Percentiles rank a stretch among this genome's conserved stretches.
phyloP scores from a whole-genome alignment of 768 basidiomycete species.

The Lentinula raphanica region DNA sequence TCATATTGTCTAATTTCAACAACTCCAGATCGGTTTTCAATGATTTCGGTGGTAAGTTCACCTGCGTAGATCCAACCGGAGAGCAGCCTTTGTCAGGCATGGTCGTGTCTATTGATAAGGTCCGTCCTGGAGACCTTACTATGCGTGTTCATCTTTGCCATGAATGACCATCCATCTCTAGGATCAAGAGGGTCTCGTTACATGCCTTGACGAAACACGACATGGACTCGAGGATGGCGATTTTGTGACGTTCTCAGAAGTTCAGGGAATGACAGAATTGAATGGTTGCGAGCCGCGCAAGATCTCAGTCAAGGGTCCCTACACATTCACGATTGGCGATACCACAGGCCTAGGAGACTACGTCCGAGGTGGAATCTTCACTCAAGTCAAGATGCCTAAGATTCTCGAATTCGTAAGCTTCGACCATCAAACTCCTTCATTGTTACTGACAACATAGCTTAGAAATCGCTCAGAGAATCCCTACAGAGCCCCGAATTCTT shows the following conservation, averaged over 20 bases:
- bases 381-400: conserved; percentile 99
- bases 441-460: not conserved
- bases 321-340: conserved; percentile 95
- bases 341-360: conserved; percentile 76
- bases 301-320: conserved; percentile 91
- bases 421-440: not conserved
- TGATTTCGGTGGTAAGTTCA: conserved; percentile 93
- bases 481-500: conserved; percentile 78
- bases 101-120: conserved; percentile 92
- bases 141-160: not conserved
- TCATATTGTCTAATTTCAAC: not conserved
- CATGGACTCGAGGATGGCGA: conserved; percentile 99
- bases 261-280: conserved; percentile 90
- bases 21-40: conserved; percentile 79
- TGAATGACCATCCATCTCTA: conserved; percentile 22
- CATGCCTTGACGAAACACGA: conserved; percentile 93
- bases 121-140: conserved; percentile 20
- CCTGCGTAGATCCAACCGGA: conserved; percentile 96
- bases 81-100: conserved; percentile 92
- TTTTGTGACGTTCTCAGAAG: conserved; percentile 93
- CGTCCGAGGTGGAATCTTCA: conserved; percentile 87
- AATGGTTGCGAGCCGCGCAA: conserved; percentile 92
- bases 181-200: conserved; percentile 89
- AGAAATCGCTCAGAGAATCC: conserved; percentile 95
- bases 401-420: conserved; percentile 82